phyloP scores from a whole-genome alignment of 495 filamentous ascomycete genomes.

The Talaromyces borbonicus region DNA sequence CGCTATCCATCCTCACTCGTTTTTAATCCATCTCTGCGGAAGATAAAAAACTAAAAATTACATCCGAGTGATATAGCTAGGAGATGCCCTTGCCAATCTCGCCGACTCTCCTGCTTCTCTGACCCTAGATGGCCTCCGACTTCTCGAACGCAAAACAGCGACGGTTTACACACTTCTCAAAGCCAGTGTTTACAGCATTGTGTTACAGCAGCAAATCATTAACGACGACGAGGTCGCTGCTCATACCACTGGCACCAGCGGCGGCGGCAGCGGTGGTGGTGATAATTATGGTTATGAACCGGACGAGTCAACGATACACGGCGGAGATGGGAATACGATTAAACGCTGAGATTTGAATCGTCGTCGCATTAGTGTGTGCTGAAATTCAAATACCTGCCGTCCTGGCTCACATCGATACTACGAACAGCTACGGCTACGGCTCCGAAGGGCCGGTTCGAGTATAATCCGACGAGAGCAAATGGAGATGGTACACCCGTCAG shows the following conservation, averaged over 20 bases:
- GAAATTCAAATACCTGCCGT: too few relatives aligned
- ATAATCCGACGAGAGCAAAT: too few relatives aligned
- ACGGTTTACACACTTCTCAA: slow-evolving; percentile 92
- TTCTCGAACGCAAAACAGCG: slow-evolving; percentile 87
- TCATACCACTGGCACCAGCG: not conserved
- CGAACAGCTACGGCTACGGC: too few relatives aligned
- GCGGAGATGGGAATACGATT: slow-evolving; percentile 22
- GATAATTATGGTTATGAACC: slow-evolving; percentile 13
- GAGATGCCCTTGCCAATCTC: slow-evolving; percentile 28
- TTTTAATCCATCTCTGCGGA: not conserved
- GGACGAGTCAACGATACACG: slow-evolving; percentile 7
- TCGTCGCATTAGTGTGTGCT: not conserved
- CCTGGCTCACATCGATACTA: too few relatives aligned
- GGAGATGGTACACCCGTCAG: too few relatives aligned
- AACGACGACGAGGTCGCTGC: slow-evolving; percentile 34
- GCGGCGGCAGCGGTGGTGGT: slow-evolving; percentile 20
- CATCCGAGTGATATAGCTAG: slow-evolving; percentile 19
- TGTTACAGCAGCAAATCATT: slow-evolving; percentile 90
- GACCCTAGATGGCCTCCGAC: slow-evolving; percentile 62
- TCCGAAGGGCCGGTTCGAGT: too few relatives aligned
- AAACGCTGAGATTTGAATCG: slow-evolving; percentile 20
- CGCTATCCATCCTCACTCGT: not conserved
- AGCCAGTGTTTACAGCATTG: slow-evolving; percentile 96
- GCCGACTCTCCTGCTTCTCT: slow-evolving; percentile 24
- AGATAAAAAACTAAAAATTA: not conserved